Conservation (phyloP, 805 yeast species). For the Lipomyces starkeyi region DNA sequence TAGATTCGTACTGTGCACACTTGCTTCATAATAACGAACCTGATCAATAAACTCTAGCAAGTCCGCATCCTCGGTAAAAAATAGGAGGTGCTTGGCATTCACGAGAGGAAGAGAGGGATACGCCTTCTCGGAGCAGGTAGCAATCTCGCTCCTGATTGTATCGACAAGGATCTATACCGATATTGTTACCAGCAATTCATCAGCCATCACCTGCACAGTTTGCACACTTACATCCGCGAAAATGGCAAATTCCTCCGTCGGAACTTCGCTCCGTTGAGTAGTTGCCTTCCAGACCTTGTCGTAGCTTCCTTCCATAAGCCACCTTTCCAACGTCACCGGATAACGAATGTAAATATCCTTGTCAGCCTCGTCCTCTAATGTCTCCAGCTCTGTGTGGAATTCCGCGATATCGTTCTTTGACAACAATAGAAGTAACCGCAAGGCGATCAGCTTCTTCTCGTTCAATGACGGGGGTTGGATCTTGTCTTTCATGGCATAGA, state of each 20-base stretch:
- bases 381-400: constrained; percentile 89
- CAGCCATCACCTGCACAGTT: neutral
- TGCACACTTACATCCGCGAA: constrained; percentile 59
- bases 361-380: constrained; percentile 64
- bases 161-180: constrained; percentile 47
- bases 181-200: neutral
- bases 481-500: constrained; percentile 58
- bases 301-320: constrained; percentile 96
- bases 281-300: constrained; percentile 85
- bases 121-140: constrained; percentile 79
- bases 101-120: constrained; percentile 77
- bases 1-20: neutral
- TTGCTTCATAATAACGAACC: constrained; percentile 7
- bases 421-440: constrained; percentile 75
- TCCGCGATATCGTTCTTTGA: constrained; percentile 84
- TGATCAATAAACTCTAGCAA: constrained; percentile 60
- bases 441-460: constrained; percentile 73
- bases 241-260: constrained; percentile 74
- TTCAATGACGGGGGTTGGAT: constrained; percentile 58
- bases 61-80: constrained; percentile 64
- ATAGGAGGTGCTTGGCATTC: constrained; percentile 81
- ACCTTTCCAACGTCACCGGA: constrained; percentile 87
- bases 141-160: constrained; percentile 86
- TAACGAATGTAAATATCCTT: constrained; percentile 74
- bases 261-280: constrained; percentile 56